A percentile compares a stretch with the other conserved stretches of the same genome.
phyloP scores from a whole-genome alignment of 495 filamentous ascomycete species.

The Glutinoglossum americanum region DNA sequence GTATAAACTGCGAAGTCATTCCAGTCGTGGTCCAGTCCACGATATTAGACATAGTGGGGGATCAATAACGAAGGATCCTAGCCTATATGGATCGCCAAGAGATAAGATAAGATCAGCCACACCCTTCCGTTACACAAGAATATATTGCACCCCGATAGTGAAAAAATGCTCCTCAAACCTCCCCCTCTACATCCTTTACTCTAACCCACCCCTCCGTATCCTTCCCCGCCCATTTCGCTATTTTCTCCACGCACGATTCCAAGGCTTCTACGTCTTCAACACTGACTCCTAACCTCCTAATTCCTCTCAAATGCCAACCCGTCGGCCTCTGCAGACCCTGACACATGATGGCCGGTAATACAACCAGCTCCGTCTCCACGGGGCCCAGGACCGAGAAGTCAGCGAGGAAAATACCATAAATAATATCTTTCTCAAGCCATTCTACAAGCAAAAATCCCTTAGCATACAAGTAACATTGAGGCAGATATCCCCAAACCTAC shows the following conservation, averaged over 20 bases:
- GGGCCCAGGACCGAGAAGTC: constrained; percentile 30
- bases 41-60: no score
- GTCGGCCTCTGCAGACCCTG: constrained; percentile 31
- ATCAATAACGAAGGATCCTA: no score
- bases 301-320: constrained; percentile 35
- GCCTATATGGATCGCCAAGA: no score
- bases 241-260: constrained; percentile 11
- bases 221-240: background rate
- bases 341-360: constrained; percentile 34
- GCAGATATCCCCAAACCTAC: background rate
- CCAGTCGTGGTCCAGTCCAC: no score
- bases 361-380: constrained; percentile 32
- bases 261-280: constrained; percentile 27
- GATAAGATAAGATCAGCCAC: constrained; percentile 1
- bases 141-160: no score
- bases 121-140: no score
- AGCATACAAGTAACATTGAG: background rate
- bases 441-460: background rate
- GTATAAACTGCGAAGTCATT: no score
- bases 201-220: background rate
- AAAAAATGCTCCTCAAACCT: background rate
- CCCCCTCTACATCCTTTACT: background rate
- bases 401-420: constrained; percentile 34
- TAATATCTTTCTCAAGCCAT: constrained; percentile 21
- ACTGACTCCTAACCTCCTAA: constrained; percentile 27